Base-by-base conservation (phyloP, 495 filamentous ascomycete genomes). In the Penicillium paradoxum region DNA sequence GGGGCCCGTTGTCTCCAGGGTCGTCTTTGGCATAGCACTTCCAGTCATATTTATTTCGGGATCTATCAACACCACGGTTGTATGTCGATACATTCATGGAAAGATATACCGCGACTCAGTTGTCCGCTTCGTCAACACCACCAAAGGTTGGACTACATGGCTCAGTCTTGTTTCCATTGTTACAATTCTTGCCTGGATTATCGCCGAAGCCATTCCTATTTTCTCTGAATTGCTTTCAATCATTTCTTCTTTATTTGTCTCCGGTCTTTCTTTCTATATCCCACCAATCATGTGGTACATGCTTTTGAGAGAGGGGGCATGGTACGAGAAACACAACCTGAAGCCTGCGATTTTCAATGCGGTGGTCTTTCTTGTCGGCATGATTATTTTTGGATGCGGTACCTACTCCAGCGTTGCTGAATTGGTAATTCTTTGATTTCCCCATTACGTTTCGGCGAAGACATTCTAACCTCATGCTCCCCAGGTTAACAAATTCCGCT, bases 1-100 rank as follows among this genome's bases (percentile, higher is more conserved):
- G 14, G 75, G 79, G 5, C 63, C 64, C 2, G 19, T 78, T 0
- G 59, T 90, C 3, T 77, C 81, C 44, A 87, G 85, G 59, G 62
- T 89, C 34, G 83, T 85, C 2, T 91, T 84, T 57, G 86, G 86
- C 5, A 66, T 90, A 45, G 87, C 85, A 10, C 62, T 85, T 8
- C 87, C 87, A 18, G 84, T 88, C 51, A 83, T 88, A 59, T 83
- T 85, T 66, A 84, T 73, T 66, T 80, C 79, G 6, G 81, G 81
- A 13, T 79, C 75, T 32, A 84, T 84, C 67, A 82, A 82, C 68
- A 75, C 75, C n/a, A 77, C 73, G 1, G 79, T 83, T 19, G 70
- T 79, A 6, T 73, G 49, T 19, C 82, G 81, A 53, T 83, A 85
- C 54, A 73, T 88, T 55, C 81, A 82, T 54, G 75, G 76, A 14